Evolutionary conservation across 148 eudicot species (phyloP), one percentile per base, ranked within the genome.

Genomic region (Camellia lanceoleosa): DNA sequence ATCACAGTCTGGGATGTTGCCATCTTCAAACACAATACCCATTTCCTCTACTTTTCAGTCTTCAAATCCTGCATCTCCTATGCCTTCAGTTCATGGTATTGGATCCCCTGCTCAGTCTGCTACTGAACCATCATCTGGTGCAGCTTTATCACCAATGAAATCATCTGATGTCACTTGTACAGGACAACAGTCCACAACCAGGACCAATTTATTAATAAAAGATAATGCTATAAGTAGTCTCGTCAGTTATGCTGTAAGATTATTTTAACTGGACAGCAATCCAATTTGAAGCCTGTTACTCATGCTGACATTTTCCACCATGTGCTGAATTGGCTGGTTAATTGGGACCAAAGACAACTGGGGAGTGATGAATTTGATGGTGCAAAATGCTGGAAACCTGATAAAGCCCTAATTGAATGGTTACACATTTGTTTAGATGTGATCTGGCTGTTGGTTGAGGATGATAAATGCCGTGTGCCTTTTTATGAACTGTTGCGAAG

Each of bases 91-190:
- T 81, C 93, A 90, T 84, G 89, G 89, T 67, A 87, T 93, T 82
- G 99, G 97, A 80, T 95, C 99, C 72, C 99, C 99, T 83, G 84
- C 92, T 54, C 95, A 87, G 74, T 93, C 97, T 69, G 97, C 88
- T 61, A 89, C 84, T 79, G 97, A 92, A 77, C 92, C 87, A 77
- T 85, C 92, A 74, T 81, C 94, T 82, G 73, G 82, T 78, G 71
- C 86, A 68, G 75, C 88, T 62, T 71, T 90, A 46, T 89, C 95
- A 73, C 92, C 93, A 18, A 82, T 90, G 78, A 96, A 93, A 80
- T 82, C 90, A 23, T 88, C 86, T 84, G 99, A 96, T 80, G 72
- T 59, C 62, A 72, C 82, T 75, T 51, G 81, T 63, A 81, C 68
- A 71, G 84, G 83, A 62, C 93, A 89, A 56, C 86, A 83, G 63